Conservation (phyloP, 805 yeast genomes). For the Ogataea pignaliae region DNA sequence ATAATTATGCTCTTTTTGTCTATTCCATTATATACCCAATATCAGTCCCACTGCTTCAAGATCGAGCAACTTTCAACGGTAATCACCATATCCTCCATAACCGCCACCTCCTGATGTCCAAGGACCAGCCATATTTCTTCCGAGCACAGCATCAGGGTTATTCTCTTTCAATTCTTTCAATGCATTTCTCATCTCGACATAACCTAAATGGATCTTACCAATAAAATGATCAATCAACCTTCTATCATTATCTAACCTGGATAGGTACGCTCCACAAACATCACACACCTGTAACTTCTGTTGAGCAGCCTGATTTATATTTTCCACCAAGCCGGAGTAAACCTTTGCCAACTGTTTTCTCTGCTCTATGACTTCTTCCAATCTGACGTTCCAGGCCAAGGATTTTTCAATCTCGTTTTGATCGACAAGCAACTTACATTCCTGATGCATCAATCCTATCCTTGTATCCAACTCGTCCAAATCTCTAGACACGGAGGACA, state of each 20-base stretch:
- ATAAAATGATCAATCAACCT: slow-evolving; percentile 85
- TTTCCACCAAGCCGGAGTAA: slow-evolving; percentile 60
- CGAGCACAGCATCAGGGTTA: slow-evolving; percentile 4
- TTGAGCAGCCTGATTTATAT: slow-evolving; percentile 78
- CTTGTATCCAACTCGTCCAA: slow-evolving; percentile 58
- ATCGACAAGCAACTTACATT: slow-evolving; percentile 48
- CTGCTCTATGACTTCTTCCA: slow-evolving; percentile 41
- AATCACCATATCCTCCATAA: background rate
- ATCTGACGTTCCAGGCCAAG: slow-evolving; percentile 41
- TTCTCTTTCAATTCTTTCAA: slow-evolving; percentile 36
- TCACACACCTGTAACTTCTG: slow-evolving; percentile 89
- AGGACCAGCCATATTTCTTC: background rate
- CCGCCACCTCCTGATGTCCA: background rate
- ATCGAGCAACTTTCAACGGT: no score
- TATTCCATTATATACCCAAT: no score
- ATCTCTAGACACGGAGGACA: slow-evolving; percentile 35
- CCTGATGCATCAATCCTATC: slow-evolving; percentile 65
- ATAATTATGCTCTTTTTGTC: no score
- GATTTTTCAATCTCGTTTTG: slow-evolving; percentile 49
- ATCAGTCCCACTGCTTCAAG: no score
- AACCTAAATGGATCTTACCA: slow-evolving; percentile 84
- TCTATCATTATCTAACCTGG: slow-evolving; percentile 81
- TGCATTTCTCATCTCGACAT: slow-evolving; percentile 66
- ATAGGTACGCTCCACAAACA: slow-evolving; percentile 83
- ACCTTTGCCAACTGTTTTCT: slow-evolving; percentile 51